phyloP scores from a whole-genome alignment of 345 rosid genomes.

The Iberis pinnata region DNA sequence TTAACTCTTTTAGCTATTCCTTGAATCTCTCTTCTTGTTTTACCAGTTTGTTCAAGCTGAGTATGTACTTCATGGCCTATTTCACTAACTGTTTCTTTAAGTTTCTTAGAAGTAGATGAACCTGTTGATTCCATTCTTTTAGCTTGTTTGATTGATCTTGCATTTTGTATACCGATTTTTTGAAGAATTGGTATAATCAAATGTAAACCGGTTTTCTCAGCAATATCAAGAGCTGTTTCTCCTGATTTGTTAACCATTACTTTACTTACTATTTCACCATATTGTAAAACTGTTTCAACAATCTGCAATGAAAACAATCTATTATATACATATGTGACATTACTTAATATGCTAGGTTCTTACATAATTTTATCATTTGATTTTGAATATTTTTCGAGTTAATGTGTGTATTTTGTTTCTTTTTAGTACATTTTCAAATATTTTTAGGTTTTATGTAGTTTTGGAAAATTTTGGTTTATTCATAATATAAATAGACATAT shows the following conservation, averaged over 20 bases:
- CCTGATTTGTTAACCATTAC: slow-evolving; percentile 48
- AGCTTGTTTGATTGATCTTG: slow-evolving; percentile 46
- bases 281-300: slow-evolving; percentile 25
- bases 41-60: slow-evolving; percentile 66
- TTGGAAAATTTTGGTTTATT: no score
- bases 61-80: slow-evolving; percentile 77
- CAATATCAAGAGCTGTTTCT: slow-evolving; percentile 72
- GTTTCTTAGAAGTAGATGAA: slow-evolving; percentile 38
- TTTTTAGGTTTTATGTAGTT: no score
- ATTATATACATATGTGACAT: no score
- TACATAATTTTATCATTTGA: no score
- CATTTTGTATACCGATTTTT: slow-evolving; percentile 44
- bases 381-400: no score
- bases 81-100: slow-evolving; percentile 84
- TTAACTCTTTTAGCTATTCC: slow-evolving; percentile 73
- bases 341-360: no score
- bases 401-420: no score
- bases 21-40: slow-evolving; percentile 61
- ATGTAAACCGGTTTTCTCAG: slow-evolving; percentile 49
- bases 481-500: no score
- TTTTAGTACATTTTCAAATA: no score
- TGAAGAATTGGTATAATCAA: slow-evolving; percentile 43
- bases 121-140: slow-evolving; percentile 24
- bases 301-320: slow-evolving; percentile 43
- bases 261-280: slow-evolving; percentile 45